Percentiles rank a stretch among this genome's conserved stretches.
These are phyloP conservation scores for Leishmania turanica DNA, from an alignment of 208 protist genomes.

Conservation along the genomic window DNA sequence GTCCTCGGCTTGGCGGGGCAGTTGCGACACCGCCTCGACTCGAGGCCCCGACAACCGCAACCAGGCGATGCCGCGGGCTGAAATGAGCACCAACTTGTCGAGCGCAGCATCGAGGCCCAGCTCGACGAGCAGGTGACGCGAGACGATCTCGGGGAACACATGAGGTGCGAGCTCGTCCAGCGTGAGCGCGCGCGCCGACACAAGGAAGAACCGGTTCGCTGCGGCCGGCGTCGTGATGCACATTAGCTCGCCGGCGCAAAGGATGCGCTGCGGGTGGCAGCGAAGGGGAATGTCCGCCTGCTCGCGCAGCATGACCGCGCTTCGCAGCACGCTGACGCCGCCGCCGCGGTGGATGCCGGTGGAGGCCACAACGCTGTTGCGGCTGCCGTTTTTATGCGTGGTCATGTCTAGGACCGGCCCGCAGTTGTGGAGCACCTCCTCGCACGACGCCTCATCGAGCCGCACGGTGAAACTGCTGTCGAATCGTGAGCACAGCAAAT, in stretches of 20 bases:
- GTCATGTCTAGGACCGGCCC: constrained; percentile 79
- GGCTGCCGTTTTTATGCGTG: constrained; percentile 42
- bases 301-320: constrained; percentile 55
- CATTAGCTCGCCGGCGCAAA: constrained; percentile 28
- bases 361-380: constrained; percentile 65
- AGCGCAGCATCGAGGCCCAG: constrained; percentile 7
- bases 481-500: constrained; percentile 63
- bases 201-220: constrained; percentile 21
- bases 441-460: constrained; percentile 31
- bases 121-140: constrained; percentile 12
- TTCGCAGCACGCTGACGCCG: constrained; percentile 69
- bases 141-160: constrained; percentile 3
- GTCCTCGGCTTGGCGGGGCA: constrained; percentile 3
- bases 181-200: constrained; percentile 12
- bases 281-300: constrained; percentile 12
- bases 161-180: constrained; percentile 5
- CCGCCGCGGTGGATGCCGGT: constrained; percentile 66
- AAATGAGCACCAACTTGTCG: constrained; percentile 13
- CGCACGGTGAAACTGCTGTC: constrained; percentile 55
- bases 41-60: not conserved
- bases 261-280: constrained; percentile 12
- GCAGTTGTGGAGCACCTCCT: constrained; percentile 58
- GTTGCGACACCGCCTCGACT: constrained; percentile 15
- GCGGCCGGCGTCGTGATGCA: constrained; percentile 6
- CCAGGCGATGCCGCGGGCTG: constrained; percentile 23